Base-by-base conservation (phyloP, 305 asterid species). In the Stenogyne calaminthoides region DNA sequence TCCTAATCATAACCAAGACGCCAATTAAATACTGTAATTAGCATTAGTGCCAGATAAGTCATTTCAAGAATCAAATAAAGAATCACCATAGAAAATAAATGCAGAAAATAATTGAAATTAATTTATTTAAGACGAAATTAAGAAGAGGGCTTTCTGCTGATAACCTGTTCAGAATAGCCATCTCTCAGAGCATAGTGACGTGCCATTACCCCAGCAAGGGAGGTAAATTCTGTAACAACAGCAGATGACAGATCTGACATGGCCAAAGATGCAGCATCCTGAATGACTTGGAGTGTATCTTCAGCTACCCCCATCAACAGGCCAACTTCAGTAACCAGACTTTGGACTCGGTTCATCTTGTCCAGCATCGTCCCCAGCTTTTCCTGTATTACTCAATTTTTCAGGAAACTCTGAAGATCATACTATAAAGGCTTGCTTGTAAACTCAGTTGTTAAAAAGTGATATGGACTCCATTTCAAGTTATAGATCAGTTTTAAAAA, bases 151-250 rank as follows among this genome's bases (percentile, higher is more conserved):
- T 69, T 65, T 69, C 37, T 59, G 78, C 74, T 44, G 58, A 49
- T 19, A 32, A 92, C 98, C 98, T 90, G 91, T 70, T 84, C 83
- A 55, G 98, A 89, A 74, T 87, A 86, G 84, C 97, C 98, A 81
- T 92, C 98, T 84, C 97, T 86, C 40, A 92, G 84, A 78, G 99
- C 97, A 88, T 94, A 94, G 83, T 94, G 99, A n/a, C 93, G 96
- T 2, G 81, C 97, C 99, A 94, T 94, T 67, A 86, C 80, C 75
- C 99, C 99, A 27, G 98, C 87, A 70, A 91, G 99, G 71, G 98
- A 85, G 67, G 98, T 94, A 77, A 94, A 94, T 83, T 94, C 98
- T 25, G 91, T 85, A 78, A 94, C 99, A 76, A 94, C 96, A 64
- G 99, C 82, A 32, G 99, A 85, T 65, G 97, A 80, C 78, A 94